Evolutionary conservation across 345 rosid genomes (phyloP).

Genomic region (Linum trigynum): DNA sequence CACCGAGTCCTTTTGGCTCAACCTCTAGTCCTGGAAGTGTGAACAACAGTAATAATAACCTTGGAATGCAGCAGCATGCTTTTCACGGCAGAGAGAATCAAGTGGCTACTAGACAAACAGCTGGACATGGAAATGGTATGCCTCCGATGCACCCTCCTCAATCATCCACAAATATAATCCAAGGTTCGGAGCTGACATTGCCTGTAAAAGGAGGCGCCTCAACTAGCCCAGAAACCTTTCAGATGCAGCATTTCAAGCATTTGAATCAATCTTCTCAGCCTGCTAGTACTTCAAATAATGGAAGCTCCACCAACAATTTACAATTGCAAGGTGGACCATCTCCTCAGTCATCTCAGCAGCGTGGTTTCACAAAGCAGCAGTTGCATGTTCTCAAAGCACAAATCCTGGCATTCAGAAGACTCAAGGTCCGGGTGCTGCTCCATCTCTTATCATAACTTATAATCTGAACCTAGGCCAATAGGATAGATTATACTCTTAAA

Average conservation of each 20-base stretch:
- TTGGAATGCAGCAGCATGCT: constrained; percentile 48
- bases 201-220: constrained; percentile 33
- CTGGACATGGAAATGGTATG: constrained; percentile 52
- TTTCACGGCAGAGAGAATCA: constrained; percentile 61
- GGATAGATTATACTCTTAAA: constrained; percentile 1
- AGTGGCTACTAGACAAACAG: constrained; percentile 44
- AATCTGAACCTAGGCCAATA: neutral
- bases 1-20: constrained; percentile 48
- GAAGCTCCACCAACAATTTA: constrained; percentile 27
- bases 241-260: constrained; percentile 61
- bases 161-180: constrained; percentile 42
- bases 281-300: constrained; percentile 42
- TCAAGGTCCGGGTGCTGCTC: constrained; percentile 50
- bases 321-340: constrained; percentile 46
- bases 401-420: constrained; percentile 87
- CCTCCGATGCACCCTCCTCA: constrained; percentile 62
- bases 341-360: constrained; percentile 48
- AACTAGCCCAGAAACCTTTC: constrained; percentile 43
- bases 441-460: constrained; percentile 2
- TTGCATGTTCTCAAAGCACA: constrained; percentile 97
- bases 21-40: constrained; percentile 39
- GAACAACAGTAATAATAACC: constrained; percentile 29
- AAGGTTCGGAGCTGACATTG: constrained; percentile 44
- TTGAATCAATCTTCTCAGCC: constrained; percentile 47
- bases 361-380: constrained; percentile 87